Conservation (phyloP, 306 rosid genomes). For the Sindora glabra region DNA sequence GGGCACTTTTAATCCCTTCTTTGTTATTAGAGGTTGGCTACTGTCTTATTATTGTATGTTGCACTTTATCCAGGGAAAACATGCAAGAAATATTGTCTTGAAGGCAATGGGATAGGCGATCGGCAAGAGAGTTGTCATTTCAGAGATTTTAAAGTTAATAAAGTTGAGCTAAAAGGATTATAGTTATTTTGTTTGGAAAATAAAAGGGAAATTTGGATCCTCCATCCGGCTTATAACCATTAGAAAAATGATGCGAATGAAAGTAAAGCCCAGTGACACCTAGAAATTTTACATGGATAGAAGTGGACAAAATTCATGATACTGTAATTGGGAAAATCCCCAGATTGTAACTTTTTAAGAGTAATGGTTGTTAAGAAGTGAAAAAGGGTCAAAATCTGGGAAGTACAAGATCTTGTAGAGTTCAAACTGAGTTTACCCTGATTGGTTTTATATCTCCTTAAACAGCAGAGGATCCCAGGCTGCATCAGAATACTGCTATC, state of each 20-base stretch:
- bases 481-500: slow-evolving; percentile 81
- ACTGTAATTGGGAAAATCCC: not conserved
- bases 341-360: not conserved
- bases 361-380: not conserved
- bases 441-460: slow-evolving; percentile 4
- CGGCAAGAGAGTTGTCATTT: slow-evolving; percentile 91
- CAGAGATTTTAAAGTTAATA: slow-evolving; percentile 95
- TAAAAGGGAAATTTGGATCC: no score
- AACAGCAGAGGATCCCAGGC: slow-evolving; percentile 65
- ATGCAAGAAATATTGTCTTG: slow-evolving; percentile 70
- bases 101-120: slow-evolving; percentile 99
- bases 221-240: no score
- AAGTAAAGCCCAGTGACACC: no score
- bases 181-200: no score
- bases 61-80: slow-evolving; percentile 60
- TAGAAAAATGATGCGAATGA: no score
- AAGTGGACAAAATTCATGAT: no score
- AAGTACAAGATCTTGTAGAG: not conserved
- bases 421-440: slow-evolving; percentile 1
- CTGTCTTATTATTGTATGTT: not conserved
- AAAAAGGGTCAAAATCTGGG: no score
- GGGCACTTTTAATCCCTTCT: no score
- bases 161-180: no score
- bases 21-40: not conserved
- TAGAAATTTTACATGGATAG: no score